phyloP scores from a whole-genome alignment of 2,329 filamentous ascomycete species.

The Aspergillus fumigatiaffinis region DNA sequence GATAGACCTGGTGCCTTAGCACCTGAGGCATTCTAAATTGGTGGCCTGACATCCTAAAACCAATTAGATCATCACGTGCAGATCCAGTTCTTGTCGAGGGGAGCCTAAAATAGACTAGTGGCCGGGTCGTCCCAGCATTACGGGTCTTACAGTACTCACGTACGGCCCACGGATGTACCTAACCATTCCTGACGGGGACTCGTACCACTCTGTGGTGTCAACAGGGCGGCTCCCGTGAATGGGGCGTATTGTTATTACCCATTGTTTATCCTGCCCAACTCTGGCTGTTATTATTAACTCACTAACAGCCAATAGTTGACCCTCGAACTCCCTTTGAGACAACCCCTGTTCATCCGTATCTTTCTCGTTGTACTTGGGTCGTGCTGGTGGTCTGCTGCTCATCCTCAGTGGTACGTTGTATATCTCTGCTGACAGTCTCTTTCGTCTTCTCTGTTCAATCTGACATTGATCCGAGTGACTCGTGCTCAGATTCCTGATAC shows the following conservation, averaged over 20 bases:
- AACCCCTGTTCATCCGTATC: constrained; percentile 17
- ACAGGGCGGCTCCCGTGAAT: background rate
- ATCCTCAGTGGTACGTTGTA: constrained; percentile 13
- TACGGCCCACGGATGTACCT: background rate
- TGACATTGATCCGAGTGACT: constrained; percentile 4
- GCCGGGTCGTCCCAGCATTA: constrained; percentile 15
- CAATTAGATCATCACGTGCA: constrained; percentile 8
- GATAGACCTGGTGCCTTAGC: constrained; percentile 15
- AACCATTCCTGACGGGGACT: background rate
- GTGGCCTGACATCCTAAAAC: constrained; percentile 13
- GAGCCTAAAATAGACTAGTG: constrained; percentile 15
- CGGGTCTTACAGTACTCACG: constrained; percentile 18
- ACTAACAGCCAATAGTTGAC: constrained; percentile 18
- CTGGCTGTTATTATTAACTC: background rate
- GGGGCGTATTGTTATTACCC: background rate
- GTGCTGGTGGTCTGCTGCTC: constrained; percentile 5
- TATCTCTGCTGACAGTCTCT: constrained; percentile 5
- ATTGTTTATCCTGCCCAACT: background rate
- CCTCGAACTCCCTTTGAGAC: constrained; percentile 12
- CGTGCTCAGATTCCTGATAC: background rate
- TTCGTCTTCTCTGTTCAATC: constrained; percentile 5
- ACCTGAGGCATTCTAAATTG: background rate
- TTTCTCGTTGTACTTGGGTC: constrained; percentile 16
- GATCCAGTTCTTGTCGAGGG: background rate
- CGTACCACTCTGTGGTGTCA: background rate